A percentile compares a stretch with the other conserved stretches of the same genome.
These are phyloP conservation scores for Scortechinia acanthostroma DNA, from an alignment of 2,329 filamentous ascomycete genomes.

Conservation along the genomic window DNA sequence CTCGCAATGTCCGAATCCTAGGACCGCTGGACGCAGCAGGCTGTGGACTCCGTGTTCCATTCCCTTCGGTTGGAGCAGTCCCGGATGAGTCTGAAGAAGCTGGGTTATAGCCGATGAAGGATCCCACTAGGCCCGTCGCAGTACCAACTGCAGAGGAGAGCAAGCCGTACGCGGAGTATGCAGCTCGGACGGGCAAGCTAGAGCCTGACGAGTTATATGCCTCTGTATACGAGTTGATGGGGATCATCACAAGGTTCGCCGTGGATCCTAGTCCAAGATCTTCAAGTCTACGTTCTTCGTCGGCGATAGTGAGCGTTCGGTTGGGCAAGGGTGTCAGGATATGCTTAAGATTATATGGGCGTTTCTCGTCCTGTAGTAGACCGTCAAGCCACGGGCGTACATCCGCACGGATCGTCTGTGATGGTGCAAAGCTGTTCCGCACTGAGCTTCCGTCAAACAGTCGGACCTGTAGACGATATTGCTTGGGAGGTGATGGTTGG, in stretches of 20 bases:
- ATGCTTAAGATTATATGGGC: slow-evolving; percentile 77
- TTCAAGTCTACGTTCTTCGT: slow-evolving; percentile 67
- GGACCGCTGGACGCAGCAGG: slow-evolving; percentile 11
- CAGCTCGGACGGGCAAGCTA: slow-evolving; percentile 9
- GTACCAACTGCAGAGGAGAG: slow-evolving; percentile 30
- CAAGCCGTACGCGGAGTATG: slow-evolving; percentile 20
- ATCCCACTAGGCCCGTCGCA: slow-evolving; percentile 29
- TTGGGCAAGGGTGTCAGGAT: slow-evolving; percentile 74
- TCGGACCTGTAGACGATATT: slow-evolving; percentile 68
- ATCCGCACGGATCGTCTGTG: slow-evolving; percentile 51
- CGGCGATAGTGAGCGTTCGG: slow-evolving; percentile 64
- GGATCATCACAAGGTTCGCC: slow-evolving; percentile 76
- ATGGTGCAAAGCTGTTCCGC: slow-evolving; percentile 62
- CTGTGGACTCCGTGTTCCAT: background rate
- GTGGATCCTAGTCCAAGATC: slow-evolving; percentile 66
- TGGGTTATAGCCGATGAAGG: slow-evolving; percentile 28
- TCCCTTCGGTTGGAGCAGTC: background rate
- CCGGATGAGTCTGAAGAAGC: slow-evolving; percentile 6
- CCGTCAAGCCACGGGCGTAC: slow-evolving; percentile 75
- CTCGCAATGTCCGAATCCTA: slow-evolving; percentile 38
- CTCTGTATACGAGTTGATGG: slow-evolving; percentile 52
- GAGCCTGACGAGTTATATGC: slow-evolving; percentile 27
- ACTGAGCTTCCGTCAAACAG: slow-evolving; percentile 80
- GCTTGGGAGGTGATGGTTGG: slow-evolving; percentile 10
- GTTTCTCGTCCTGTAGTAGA: slow-evolving; percentile 41